phyloP scores from a whole-genome alignment of 1,284 basidiomycete species.

The Coriolopsis trogii region DNA sequence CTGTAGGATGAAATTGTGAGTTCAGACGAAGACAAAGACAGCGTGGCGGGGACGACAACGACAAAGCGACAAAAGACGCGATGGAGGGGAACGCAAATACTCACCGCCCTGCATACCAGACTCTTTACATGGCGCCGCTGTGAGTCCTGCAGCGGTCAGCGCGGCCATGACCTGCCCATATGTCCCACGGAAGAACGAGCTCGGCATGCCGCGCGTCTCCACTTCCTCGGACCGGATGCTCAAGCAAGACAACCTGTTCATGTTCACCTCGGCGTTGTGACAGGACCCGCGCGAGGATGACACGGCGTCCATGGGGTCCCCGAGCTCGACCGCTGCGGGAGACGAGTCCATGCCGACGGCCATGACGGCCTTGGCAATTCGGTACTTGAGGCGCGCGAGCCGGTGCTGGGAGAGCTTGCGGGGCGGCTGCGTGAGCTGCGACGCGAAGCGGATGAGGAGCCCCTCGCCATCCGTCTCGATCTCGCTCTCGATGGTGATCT shows the following conservation, averaged over 20 bases:
- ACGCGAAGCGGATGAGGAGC: slow-evolving; percentile 44
- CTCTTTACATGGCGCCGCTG: slow-evolving; percentile 41
- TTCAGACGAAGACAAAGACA: not conserved
- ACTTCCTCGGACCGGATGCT: slow-evolving; percentile 26
- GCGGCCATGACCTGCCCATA: slow-evolving; percentile 52
- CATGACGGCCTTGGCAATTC: slow-evolving; percentile 47
- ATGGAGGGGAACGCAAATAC: slow-evolving; percentile 17
- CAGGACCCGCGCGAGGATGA: no score
- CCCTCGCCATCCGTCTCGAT: slow-evolving; percentile 27
- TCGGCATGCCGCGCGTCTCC: slow-evolving; percentile 19
- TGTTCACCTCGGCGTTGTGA: slow-evolving; percentile 2
- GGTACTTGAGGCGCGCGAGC: slow-evolving; percentile 41
- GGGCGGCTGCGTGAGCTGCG: slow-evolving; percentile 23
- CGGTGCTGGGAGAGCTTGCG: slow-evolving; percentile 36
- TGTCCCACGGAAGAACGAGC: slow-evolving; percentile 47
- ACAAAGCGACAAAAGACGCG: no score
- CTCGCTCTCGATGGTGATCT: slow-evolving; percentile 9
- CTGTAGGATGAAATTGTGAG: slow-evolving; percentile 29
- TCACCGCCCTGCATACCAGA: slow-evolving; percentile 41
- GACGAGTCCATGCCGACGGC: slow-evolving; percentile 51
- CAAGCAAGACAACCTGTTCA: slow-evolving; percentile 23
- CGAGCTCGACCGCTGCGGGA: slow-evolving; percentile 14
- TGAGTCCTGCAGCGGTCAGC: slow-evolving; percentile 45
- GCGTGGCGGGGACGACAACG: no score
- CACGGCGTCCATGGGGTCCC: slow-evolving; percentile 5